These are phyloP conservation scores for Prunus salicina DNA, from an alignment of 306 rosid genomes.

Conservation along the genomic window DNA sequence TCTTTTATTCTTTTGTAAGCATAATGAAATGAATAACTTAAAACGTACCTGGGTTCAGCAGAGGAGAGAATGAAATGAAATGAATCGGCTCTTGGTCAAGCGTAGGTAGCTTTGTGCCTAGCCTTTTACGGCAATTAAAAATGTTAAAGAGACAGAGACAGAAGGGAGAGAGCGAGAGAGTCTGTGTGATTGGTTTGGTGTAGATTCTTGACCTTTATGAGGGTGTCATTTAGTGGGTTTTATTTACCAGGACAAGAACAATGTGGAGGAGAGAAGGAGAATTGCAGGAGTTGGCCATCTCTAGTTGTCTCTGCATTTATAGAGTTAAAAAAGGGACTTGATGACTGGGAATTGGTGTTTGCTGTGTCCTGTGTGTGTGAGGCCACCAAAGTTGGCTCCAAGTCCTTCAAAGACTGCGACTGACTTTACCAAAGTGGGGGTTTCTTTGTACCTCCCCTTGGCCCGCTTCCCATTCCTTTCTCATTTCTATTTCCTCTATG, in stretches of 20 bases:
- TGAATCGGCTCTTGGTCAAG: not conserved
- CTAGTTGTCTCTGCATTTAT: not conserved
- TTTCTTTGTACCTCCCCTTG: not conserved
- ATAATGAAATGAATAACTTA: not conserved
- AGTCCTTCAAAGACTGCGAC: not conserved
- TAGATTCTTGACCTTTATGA: not conserved
- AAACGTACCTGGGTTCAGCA: slow-evolving; percentile 1
- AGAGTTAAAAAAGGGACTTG: not conserved
- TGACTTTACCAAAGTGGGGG: not conserved
- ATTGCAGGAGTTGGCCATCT: not conserved
- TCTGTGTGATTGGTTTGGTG: not conserved
- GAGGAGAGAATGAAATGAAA: slow-evolving; percentile 2
- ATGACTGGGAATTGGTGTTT: not conserved
- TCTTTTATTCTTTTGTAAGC: too few relatives aligned
- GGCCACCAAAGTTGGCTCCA: slow-evolving; percentile 6
- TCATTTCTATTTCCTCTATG: too few relatives aligned
- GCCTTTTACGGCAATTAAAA: not conserved
- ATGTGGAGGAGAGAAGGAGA: not conserved
- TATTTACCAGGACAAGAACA: not conserved
- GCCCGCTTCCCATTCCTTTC: not conserved
- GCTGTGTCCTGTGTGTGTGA: not conserved
- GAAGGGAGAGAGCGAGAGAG: not conserved
- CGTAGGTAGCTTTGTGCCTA: not conserved
- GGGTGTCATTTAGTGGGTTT: not conserved
- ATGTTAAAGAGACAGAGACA: not conserved